Evolutionary conservation across 2,329 filamentous ascomycete genomes (phyloP).

Genomic region (Triangularia verruculosa): DNA sequence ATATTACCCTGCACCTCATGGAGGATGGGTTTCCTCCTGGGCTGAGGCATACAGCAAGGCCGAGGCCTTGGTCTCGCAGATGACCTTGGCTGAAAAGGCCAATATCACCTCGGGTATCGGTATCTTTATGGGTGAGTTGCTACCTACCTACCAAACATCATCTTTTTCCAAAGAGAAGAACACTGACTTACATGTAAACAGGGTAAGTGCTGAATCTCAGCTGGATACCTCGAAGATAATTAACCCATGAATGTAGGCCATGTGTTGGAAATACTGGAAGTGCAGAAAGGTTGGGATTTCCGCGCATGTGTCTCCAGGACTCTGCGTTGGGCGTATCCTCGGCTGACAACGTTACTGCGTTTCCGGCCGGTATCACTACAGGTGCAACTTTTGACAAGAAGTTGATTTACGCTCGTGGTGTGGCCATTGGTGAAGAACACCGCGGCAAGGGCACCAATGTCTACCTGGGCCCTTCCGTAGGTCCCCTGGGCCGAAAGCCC

Average conservation of each 20-base stretch:
- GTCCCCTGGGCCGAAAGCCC: constrained; percentile 69
- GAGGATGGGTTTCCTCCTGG: constrained; percentile 70
- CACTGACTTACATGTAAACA: constrained; percentile 13
- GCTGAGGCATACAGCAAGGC: constrained; percentile 68
- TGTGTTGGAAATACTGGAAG: constrained; percentile 78
- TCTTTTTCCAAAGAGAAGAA: neutral
- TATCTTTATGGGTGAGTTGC: constrained; percentile 60
- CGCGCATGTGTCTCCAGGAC: constrained; percentile 69
- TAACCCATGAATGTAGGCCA: constrained; percentile 38
- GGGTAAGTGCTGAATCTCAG: constrained; percentile 18
- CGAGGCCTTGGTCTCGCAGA: constrained; percentile 62
- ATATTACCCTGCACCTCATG: constrained; percentile 72
- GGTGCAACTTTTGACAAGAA: constrained; percentile 74
- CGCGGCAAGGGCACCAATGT: constrained; percentile 71
- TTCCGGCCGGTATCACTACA: constrained; percentile 74
- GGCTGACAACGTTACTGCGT: constrained; percentile 73
- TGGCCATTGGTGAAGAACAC: constrained; percentile 68
- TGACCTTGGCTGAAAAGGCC: constrained; percentile 79
- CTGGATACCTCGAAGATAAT: neutral
- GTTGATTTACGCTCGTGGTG: constrained; percentile 65
- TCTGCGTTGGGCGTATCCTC: constrained; percentile 67
- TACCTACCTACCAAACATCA: neutral
- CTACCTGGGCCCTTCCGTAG: constrained; percentile 67
- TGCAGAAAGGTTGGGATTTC: constrained; percentile 66
- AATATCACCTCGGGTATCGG: constrained; percentile 73